phyloP scores from a whole-genome alignment of 2,329 filamentous ascomycete genomes.

The Paraconiothyrium brasiliense region DNA sequence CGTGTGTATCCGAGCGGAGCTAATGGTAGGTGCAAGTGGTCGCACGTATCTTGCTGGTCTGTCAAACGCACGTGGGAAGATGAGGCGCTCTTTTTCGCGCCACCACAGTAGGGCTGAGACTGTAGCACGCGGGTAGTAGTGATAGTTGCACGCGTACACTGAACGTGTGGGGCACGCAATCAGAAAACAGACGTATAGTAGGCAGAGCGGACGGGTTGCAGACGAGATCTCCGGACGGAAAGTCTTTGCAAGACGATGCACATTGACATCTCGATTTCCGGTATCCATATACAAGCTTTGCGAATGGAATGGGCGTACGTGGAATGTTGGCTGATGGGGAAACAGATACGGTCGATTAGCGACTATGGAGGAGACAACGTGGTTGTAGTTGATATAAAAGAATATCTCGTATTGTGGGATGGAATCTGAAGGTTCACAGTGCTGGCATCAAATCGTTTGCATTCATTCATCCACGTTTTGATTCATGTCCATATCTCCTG shows the following conservation, averaged over 20 bases:
- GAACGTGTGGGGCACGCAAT: constrained; percentile 1
- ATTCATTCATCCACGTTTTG: too few species aligned
- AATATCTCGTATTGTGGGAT: background rate
- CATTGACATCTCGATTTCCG: background rate
- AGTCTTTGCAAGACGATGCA: background rate
- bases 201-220: background rate
- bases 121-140: constrained; percentile 1
- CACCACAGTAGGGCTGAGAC: constrained; percentile 3
- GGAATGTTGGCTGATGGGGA: background rate
- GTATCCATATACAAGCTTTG: background rate
- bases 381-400: background rate
- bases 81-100: background rate
- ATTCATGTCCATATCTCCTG: background rate
- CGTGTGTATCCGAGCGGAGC: background rate
- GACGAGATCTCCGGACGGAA: background rate
- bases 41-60: background rate
- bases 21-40: background rate
- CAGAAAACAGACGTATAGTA: background rate
- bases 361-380: background rate
- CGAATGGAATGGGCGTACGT: background rate
- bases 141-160: background rate
- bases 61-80: constrained; percentile 9
- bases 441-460: background rate
- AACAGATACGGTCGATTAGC: background rate
- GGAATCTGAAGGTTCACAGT: background rate